phyloP scores from a whole-genome alignment of 2,329 filamentous ascomycete species.

The Pseudogymnoascus sp. region DNA sequence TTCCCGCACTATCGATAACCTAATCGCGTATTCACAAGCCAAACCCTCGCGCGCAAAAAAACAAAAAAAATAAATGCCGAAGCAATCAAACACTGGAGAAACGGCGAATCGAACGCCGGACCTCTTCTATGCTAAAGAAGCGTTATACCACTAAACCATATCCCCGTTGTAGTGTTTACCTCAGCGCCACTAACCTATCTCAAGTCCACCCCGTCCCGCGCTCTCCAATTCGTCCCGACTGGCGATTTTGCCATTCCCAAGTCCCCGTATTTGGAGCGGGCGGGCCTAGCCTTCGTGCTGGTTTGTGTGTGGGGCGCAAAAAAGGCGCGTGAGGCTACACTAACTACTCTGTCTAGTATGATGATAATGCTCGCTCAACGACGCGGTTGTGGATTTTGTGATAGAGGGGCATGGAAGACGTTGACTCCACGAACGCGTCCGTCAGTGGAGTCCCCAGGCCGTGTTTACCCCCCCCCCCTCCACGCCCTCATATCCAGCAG shows the following conservation, averaged over 20 bases:
- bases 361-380: neutral
- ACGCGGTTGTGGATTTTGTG: neutral
- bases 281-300: neutral
- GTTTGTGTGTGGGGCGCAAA: neutral
- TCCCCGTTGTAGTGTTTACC: neutral
- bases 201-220: neutral
- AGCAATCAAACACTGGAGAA: neutral
- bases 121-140: conserved; percentile 4
- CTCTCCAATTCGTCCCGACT: no score
- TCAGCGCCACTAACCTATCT: neutral
- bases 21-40: neutral
- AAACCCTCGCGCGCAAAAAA: neutral
- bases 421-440: neutral
- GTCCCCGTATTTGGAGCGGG: neutral
- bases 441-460: neutral
- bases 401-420: neutral
- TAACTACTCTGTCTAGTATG: neutral
- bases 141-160: conserved; percentile 1
- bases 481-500: neutral
- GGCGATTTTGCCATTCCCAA: neutral
- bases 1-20: neutral
- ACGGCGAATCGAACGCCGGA: conserved; percentile 3
- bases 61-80: neutral
- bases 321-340: neutral
- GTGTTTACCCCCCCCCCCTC: neutral